phyloP scores from a whole-genome alignment of 2,329 filamentous ascomycete species.

The Colletotrichum viniferum region DNA sequence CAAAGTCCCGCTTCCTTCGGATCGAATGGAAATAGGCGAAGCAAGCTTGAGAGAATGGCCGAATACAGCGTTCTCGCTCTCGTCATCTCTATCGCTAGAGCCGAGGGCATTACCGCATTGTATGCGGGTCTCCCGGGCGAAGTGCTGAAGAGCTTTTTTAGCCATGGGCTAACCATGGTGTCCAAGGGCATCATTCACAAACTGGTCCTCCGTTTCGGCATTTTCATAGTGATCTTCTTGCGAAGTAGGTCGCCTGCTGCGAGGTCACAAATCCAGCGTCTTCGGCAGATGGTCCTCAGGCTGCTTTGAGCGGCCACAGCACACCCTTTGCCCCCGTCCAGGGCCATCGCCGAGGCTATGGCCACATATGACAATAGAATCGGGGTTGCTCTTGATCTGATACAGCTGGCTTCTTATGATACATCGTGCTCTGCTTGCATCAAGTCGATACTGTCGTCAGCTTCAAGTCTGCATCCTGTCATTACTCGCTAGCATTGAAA shows the following conservation, averaged over 20 bases:
- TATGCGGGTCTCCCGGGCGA: conserved; percentile 81
- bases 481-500: conserved; percentile 72
- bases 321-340: not conserved
- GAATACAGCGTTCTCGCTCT: conserved; percentile 65
- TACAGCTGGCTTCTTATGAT: not conserved
- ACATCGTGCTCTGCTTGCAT: not conserved
- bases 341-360: not conserved
- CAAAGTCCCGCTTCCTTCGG: not conserved
- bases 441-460: not conserved
- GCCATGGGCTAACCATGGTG: conserved; percentile 86
- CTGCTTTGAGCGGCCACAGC: not conserved
- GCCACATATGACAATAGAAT: not conserved
- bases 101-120: conserved; percentile 70
- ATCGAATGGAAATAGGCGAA: not conserved
- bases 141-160: conserved; percentile 82
- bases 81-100: conserved; percentile 60
- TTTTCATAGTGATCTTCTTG: conserved; percentile 41
- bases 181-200: conserved; percentile 80
- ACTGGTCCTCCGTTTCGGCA: conserved; percentile 74
- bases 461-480: not conserved
- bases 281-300: not conserved
- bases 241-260: not conserved
- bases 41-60: conserved; percentile 26
- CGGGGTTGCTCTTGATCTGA: not conserved
- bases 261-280: conserved; percentile 26